Percentiles rank a stretch among this genome's conserved stretches.
Evolutionary conservation across 306 rosid genomes (phyloP).

Genomic region (Fragaria iinumae): DNA sequence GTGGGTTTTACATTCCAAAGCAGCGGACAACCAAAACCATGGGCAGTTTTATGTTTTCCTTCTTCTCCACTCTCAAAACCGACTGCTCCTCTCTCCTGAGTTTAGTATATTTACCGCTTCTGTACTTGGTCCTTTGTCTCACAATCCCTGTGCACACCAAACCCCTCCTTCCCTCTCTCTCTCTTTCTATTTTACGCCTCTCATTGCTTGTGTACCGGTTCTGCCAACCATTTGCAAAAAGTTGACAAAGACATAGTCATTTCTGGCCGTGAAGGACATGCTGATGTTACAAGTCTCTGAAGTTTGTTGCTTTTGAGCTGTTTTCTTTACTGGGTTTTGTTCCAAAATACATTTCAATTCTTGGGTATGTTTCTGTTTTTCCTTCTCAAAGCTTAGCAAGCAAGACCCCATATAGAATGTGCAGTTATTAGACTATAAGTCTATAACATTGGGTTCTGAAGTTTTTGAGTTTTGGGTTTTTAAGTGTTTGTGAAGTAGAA

Average conservation of each 20-base stretch:
- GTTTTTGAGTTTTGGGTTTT: background rate
- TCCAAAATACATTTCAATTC: slow-evolving; percentile 9
- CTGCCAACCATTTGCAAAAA: background rate
- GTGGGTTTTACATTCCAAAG: slow-evolving; percentile 19
- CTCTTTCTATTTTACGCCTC: background rate
- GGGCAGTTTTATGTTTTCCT: slow-evolving; percentile 61
- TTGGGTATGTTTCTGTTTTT: slow-evolving; percentile 25
- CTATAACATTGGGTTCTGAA: background rate
- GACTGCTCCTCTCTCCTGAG: slow-evolving; percentile 44
- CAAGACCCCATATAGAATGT: background rate
- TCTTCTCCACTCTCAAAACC: slow-evolving; percentile 41
- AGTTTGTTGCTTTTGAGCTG: slow-evolving; percentile 1
- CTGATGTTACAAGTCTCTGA: slow-evolving; percentile 16
- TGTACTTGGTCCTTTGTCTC: slow-evolving; percentile 4
- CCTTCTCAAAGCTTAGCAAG: background rate
- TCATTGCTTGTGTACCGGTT: slow-evolving; percentile 13
- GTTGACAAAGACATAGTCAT: background rate
- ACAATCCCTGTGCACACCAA: slow-evolving; percentile 3
- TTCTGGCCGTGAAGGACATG: background rate
- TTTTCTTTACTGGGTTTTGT: slow-evolving; percentile 22
- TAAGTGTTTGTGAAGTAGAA: background rate
- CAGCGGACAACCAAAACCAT: slow-evolving; percentile 47
- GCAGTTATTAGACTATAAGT: background rate
- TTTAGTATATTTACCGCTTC: slow-evolving; percentile 26
- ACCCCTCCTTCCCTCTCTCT: background rate